Conservation (phyloP, 2,329 filamentous ascomycete species). For the Atkinsonella texensis region DNA sequence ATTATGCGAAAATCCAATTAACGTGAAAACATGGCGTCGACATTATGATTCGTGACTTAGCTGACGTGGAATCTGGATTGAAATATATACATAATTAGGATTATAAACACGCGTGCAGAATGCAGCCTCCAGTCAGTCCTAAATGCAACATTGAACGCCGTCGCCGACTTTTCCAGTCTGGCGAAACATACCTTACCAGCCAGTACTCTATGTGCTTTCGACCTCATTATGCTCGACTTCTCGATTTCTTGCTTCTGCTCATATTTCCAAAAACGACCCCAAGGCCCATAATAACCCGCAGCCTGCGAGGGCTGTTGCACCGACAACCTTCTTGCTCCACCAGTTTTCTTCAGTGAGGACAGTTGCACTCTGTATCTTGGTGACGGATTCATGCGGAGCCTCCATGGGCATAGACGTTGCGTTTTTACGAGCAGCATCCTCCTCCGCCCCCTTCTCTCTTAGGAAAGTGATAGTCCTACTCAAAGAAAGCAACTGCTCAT, state of each 20-base stretch:
- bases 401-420: constrained; percentile 17
- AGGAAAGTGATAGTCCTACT: constrained; percentile 51
- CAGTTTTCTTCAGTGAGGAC: constrained; percentile 54
- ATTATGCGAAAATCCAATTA: no score
- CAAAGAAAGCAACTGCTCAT: constrained; percentile 67
- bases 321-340: constrained; percentile 53
- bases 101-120: neutral
- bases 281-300: constrained; percentile 48
- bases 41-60: no score
- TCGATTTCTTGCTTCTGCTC: neutral
- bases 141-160: neutral
- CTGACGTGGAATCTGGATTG: no score
- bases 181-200: no score
- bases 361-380: constrained; percentile 31
- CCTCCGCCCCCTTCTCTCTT: constrained; percentile 35
- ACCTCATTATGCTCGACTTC: no score
- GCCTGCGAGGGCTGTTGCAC: constrained; percentile 49
- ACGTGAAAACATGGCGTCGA: no score
- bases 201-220: no score
- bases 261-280: constrained; percentile 37
- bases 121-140: neutral
- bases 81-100: neutral
- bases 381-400: constrained; percentile 16
- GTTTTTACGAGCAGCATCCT: constrained; percentile 21
- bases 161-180: neutral